These are phyloP conservation scores for Podaxis sp. DNA, from an alignment of 768 basidiomycete genomes.

Conservation along the genomic window DNA sequence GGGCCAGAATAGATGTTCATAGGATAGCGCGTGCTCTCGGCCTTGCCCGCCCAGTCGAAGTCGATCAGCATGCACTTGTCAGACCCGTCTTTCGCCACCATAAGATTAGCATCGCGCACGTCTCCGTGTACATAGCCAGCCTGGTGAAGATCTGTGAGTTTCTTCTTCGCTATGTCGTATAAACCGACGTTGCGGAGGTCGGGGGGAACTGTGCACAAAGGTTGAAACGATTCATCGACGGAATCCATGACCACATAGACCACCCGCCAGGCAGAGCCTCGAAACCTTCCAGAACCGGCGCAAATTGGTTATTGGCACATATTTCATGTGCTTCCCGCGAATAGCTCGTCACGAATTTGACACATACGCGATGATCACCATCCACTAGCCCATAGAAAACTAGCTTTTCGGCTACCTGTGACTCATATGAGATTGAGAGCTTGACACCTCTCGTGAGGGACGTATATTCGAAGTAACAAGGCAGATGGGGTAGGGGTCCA, in stretches of 20 bases:
- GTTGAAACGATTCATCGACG: conserved; percentile 6
- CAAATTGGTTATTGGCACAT: conserved; percentile 23
- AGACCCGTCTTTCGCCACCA: neutral
- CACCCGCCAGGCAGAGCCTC: conserved; percentile 29
- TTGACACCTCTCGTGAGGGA: too few relatives aligned
- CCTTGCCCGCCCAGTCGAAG: neutral
- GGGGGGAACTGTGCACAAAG: neutral
- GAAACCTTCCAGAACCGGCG: conserved; percentile 25
- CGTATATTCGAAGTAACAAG: too few relatives aligned
- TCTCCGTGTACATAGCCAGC: conserved; percentile 22
- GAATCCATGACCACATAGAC: conserved; percentile 27
- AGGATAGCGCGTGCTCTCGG: neutral
- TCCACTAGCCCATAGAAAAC: neutral
- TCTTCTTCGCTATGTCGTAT: too few relatives aligned
- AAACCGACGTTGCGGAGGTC: conserved; percentile 6
- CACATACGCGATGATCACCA: conserved; percentile 14
- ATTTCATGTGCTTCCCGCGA: conserved; percentile 21
- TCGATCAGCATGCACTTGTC: neutral
- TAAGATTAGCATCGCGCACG: conserved; percentile 20
- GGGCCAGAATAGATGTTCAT: neutral
- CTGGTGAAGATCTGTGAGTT: conserved; percentile 19
- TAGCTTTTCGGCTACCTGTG: conserved; percentile 2
- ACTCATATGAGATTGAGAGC: conserved; percentile 4
- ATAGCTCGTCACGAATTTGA: conserved; percentile 26
- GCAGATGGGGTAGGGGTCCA: too few relatives aligned